Evolutionary conservation across 2,329 filamentous ascomycete species (phyloP), one percentile per base, ranked within the genome.

Genomic region (Colletotrichum karsti): DNA sequence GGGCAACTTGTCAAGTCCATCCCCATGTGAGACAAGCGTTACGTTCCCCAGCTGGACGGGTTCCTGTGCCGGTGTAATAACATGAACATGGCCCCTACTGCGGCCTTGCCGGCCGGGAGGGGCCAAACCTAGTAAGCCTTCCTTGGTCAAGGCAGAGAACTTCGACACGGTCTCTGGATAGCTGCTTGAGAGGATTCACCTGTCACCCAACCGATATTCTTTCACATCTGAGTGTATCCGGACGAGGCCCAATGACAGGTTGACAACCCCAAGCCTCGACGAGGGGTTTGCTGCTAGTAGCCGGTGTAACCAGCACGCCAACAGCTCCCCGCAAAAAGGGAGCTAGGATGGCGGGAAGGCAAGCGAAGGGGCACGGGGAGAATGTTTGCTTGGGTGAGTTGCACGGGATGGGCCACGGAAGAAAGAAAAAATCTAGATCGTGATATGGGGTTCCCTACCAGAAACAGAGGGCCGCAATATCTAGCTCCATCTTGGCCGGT

Each of bases 401-500:
- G n/a, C 30, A 41, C 51, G 51, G 30, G 42, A 20, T 18, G 28
- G 50, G 50, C 58, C n/a, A 18, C 35, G 28, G 18, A 24, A 39
- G 37, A 22, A 41, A 58, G 18, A 28, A 35, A 42, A n/a, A 26
- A 24, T 50, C 54, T 42, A 61, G 55, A 51, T 50, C 30, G 18
- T 35, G 41, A 67, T 42, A 51, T 67, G 54, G 20, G 10, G 50
- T 12, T 33, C 48, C 39, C 33, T 28, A 13, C 42, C 51, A 63
- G 39, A 3, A 70, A 76, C 7, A 71, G 64, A 33, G 69, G 84
- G 10, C 82, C 79, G 2, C 63, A 76, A 66, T 3, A 77, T 79
- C 4, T 73, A 85, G 1, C 71, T 84, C 3, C 74, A 78, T 50
- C 33, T 56, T 48, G 33, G 81, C 83, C 4, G 76, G 84, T n/a